Evolutionary conservation across 257 asterid genomes (phyloP).

Genomic region (Capsicum chinense): DNA sequence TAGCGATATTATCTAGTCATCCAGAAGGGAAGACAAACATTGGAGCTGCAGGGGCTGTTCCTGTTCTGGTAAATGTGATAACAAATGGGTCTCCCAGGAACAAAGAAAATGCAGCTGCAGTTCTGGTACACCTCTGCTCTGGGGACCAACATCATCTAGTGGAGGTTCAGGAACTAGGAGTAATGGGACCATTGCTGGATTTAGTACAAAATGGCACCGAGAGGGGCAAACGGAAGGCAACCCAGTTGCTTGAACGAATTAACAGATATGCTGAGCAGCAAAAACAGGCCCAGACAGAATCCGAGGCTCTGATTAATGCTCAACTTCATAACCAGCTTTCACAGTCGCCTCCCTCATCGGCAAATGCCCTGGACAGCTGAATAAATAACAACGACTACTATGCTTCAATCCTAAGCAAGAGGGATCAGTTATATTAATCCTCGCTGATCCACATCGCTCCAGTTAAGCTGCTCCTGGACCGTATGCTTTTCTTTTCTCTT

Average conservation of each 20-base stretch:
- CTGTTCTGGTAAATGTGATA: conserved; percentile 71
- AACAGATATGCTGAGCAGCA: conserved; percentile 73
- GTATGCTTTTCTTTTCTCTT: conserved; percentile 25
- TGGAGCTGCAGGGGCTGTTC: conserved; percentile 83
- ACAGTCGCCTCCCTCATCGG: conserved; percentile 45
- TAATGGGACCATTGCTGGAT: conserved; percentile 68
- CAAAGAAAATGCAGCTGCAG: conserved; percentile 89
- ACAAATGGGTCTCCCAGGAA: conserved; percentile 81
- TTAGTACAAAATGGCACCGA: conserved; percentile 83
- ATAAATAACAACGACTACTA: not conserved
- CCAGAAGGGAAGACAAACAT: conserved; percentile 79
- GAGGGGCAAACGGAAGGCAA: conserved; percentile 85
- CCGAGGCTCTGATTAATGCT: conserved; percentile 41
- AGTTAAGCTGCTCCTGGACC: conserved; percentile 10
- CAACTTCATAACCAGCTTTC: conserved; percentile 47
- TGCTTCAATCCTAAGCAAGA: conserved; percentile 19
- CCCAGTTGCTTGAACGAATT: conserved; percentile 80
- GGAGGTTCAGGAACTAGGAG: conserved; percentile 75
- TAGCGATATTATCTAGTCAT: conserved; percentile 88
- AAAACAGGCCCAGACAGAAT: conserved; percentile 58
- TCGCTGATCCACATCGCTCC: not conserved
- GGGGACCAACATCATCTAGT: conserved; percentile 73
- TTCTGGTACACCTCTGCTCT: conserved; percentile 81
- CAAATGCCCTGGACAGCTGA: conserved; percentile 55
- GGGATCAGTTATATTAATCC: conserved; percentile 28